Conservation (phyloP, 2,329 filamentous ascomycete genomes). For the Microsporum audouinii region DNA sequence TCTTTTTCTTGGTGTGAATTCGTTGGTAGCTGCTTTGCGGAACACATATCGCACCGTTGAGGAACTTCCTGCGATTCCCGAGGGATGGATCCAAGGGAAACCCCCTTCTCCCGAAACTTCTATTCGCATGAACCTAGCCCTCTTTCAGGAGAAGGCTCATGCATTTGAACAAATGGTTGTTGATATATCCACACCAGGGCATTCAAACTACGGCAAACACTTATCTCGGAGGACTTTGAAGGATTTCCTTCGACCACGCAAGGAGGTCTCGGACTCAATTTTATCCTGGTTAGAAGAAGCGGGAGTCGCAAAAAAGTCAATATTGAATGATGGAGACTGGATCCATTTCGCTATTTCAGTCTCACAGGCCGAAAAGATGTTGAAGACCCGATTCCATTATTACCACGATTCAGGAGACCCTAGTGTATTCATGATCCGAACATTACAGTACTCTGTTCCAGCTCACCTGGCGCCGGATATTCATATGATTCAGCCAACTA, state of each 20-base stretch:
- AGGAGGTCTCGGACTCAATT: slow-evolving; percentile 40
- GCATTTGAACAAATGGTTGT: slow-evolving; percentile 49
- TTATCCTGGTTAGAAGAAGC: slow-evolving; percentile 45
- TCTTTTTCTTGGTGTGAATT: not conserved
- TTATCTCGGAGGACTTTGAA: slow-evolving; percentile 51
- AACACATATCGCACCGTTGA: slow-evolving; percentile 17
- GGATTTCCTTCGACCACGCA: slow-evolving; percentile 42
- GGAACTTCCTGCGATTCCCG: slow-evolving; percentile 21
- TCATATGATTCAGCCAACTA: slow-evolving; percentile 55
- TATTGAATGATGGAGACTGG: slow-evolving; percentile 49
- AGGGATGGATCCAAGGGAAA: slow-evolving; percentile 24
- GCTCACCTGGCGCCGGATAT: slow-evolving; percentile 43
- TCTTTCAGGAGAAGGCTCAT: slow-evolving; percentile 39
- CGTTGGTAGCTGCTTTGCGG: not conserved
- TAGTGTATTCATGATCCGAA: slow-evolving; percentile 47
- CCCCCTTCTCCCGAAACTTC: slow-evolving; percentile 26
- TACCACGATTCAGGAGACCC: slow-evolving; percentile 35
- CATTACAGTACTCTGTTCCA: slow-evolving; percentile 52
- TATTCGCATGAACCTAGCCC: slow-evolving; percentile 40
- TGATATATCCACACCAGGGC: slow-evolving; percentile 50
- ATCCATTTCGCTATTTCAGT: slow-evolving; percentile 39
- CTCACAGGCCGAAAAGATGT: slow-evolving; percentile 9
- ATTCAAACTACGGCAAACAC: slow-evolving; percentile 50
- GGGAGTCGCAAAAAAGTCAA: slow-evolving; percentile 35
- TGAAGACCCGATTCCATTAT: slow-evolving; percentile 9